Conservation (phyloP, 1,139 yeast genomes). For the Saccharomyces pastorianus region DNA sequence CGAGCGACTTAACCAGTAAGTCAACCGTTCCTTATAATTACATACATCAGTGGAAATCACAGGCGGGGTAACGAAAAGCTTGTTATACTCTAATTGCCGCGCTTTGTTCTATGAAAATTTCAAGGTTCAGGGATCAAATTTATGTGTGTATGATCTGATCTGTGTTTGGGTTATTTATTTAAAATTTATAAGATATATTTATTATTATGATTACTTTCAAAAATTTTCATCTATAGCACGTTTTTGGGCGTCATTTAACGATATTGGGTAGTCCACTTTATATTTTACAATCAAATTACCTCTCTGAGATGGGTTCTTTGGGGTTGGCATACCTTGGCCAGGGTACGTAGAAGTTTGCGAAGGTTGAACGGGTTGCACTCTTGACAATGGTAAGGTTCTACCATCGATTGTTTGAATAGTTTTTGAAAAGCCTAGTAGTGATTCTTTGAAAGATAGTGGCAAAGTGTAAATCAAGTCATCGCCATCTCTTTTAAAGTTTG, state of each 20-base stretch:
- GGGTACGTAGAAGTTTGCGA: constrained; percentile 71
- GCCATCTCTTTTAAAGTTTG: constrained; percentile 75
- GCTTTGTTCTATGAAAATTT: too few species aligned
- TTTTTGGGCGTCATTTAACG: constrained; percentile 65
- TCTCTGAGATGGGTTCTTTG: constrained; percentile 68
- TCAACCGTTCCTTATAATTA: neutral
- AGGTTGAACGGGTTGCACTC: constrained; percentile 80
- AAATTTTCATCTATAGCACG: constrained; percentile 49
- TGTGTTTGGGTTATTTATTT: neutral
- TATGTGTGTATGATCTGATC: neutral
- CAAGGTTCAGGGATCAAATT: too few species aligned
- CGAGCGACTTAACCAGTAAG: neutral
- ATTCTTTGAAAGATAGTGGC: constrained; percentile 76
- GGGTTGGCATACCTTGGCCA: constrained; percentile 91
- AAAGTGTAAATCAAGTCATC: constrained; percentile 66
- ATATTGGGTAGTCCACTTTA: constrained; percentile 80
- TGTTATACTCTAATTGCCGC: too few species aligned
- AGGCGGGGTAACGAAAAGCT: too few species aligned
- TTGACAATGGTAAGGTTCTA: constrained; percentile 67
- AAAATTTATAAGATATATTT: neutral
- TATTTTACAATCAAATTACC: constrained; percentile 77
- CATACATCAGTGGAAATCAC: too few species aligned
- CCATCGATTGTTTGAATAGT: constrained; percentile 83
- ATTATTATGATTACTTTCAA: constrained; percentile 19
- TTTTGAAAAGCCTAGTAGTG: constrained; percentile 75